phyloP scores from a whole-genome alignment of 768 basidiomycete species.

The Lentinula sp. region DNA sequence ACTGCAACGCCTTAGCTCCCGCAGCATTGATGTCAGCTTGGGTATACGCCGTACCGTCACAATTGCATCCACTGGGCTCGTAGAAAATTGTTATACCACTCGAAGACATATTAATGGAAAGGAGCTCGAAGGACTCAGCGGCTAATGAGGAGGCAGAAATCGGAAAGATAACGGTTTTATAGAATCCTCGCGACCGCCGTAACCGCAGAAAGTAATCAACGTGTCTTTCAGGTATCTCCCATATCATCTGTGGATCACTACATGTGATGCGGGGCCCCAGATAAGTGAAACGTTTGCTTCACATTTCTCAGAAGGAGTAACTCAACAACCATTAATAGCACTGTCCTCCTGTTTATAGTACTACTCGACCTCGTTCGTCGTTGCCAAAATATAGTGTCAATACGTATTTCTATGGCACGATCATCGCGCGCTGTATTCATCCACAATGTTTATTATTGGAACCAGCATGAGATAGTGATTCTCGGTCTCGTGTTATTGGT shows the following conservation, averaged over 20 bases:
- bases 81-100: not conserved
- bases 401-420: not conserved
- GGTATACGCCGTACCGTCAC: conserved; percentile 4
- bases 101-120: not conserved
- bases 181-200: not conserved
- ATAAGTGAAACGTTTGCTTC: not conserved
- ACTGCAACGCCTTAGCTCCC: not conserved
- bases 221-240: not conserved
- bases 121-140: not conserved
- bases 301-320: not conserved
- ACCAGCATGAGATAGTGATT: not conserved
- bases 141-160: not conserved
- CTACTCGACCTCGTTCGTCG: not conserved
- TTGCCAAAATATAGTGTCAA: not conserved
- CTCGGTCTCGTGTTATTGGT: too few relatives aligned
- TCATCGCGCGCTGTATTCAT: not conserved
- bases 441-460: not conserved
- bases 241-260: not conserved
- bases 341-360: not conserved
- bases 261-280: not conserved
- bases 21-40: conserved; percentile 6
- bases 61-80: conserved; percentile 7
- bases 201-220: not conserved
- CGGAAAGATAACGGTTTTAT: not conserved
- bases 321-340: not conserved